Percentiles rank a stretch among this genome's conserved stretches.
phyloP scores from a whole-genome alignment of 305 asterid genomes.

The Nicotiana rustica region DNA sequence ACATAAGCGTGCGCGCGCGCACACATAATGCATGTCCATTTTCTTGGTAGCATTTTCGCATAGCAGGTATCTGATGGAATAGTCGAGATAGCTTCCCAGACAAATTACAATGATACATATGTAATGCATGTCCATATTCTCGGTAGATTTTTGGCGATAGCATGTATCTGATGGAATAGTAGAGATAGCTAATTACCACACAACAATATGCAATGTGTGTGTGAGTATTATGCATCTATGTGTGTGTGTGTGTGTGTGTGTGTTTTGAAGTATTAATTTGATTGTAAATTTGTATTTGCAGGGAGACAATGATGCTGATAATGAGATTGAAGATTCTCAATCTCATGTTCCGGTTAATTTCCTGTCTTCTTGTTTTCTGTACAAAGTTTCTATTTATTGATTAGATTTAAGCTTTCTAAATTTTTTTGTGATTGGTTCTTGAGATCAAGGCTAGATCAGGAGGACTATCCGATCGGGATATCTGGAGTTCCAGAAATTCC shows the following conservation, averaged over 20 bases:
- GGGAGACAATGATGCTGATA: conserved; percentile 44
- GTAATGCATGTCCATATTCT: no score
- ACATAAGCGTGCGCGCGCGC: no score
- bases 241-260: no score
- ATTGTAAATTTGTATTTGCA: conserved; percentile 37
- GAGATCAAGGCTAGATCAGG: conserved; percentile 60
- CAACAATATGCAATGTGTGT: not conserved
- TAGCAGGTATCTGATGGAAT: no score
- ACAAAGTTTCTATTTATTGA: not conserved
- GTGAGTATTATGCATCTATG: no score
- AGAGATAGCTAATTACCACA: no score
- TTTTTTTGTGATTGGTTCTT: conserved; percentile 48
- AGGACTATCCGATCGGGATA: conserved; percentile 58
- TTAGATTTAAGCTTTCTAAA: conserved; percentile 39
- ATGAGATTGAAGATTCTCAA: conserved; percentile 37
- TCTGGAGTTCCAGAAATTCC: conserved; percentile 81
- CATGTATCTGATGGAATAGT: no score
- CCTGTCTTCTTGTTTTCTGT: not conserved
- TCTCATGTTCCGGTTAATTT: conserved; percentile 61
- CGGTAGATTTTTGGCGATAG: no score
- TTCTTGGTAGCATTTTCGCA: no score
- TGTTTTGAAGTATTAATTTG: conserved; percentile 14
- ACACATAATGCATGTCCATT: no score
- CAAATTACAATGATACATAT: no score
- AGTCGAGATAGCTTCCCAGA: no score